Conservation (phyloP, 768 basidiomycete species). For the Trametes elegans region DNA sequence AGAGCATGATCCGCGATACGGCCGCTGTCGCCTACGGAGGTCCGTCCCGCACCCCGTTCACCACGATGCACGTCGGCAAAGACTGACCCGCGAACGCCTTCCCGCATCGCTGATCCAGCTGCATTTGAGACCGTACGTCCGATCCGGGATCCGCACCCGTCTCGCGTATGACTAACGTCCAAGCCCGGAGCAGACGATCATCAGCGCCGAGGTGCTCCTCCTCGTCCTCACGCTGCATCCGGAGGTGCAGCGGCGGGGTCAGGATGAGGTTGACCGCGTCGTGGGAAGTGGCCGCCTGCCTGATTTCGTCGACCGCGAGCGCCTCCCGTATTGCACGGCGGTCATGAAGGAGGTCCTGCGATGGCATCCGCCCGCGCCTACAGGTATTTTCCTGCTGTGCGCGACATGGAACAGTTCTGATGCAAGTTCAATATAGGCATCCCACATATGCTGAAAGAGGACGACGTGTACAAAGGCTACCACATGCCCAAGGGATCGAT, state of each 20-base stretch:
- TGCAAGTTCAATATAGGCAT: background rate
- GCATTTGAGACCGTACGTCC: background rate
- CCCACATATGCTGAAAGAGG: slow-evolving; percentile 20
- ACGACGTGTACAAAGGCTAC: slow-evolving; percentile 24
- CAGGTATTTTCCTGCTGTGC: background rate
- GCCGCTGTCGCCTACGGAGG: slow-evolving; percentile 13
- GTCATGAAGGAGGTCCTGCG: slow-evolving; percentile 30
- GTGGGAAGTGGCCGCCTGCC: slow-evolving; percentile 23
- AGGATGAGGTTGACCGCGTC: slow-evolving; percentile 22
- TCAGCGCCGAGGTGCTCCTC: slow-evolving; percentile 8
- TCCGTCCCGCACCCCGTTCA: too few relatives aligned
- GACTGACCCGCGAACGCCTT: too few relatives aligned
- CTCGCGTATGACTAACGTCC: background rate
- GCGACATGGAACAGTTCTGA: background rate
- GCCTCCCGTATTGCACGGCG: slow-evolving; percentile 24
- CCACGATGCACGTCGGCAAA: too few relatives aligned
- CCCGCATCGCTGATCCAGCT: background rate
- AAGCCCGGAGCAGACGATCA: background rate
- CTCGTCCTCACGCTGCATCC: slow-evolving; percentile 21
- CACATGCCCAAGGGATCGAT: slow-evolving; percentile 25
- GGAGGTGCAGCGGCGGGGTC: slow-evolving; percentile 16
- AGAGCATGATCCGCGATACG: slow-evolving; percentile 7
- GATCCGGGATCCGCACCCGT: background rate
- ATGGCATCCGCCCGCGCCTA: slow-evolving; percentile 31
- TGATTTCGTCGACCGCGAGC: slow-evolving; percentile 16